Conservation (phyloP, 2,329 filamentous ascomycete genomes). For the Fusarium napiforme region DNA sequence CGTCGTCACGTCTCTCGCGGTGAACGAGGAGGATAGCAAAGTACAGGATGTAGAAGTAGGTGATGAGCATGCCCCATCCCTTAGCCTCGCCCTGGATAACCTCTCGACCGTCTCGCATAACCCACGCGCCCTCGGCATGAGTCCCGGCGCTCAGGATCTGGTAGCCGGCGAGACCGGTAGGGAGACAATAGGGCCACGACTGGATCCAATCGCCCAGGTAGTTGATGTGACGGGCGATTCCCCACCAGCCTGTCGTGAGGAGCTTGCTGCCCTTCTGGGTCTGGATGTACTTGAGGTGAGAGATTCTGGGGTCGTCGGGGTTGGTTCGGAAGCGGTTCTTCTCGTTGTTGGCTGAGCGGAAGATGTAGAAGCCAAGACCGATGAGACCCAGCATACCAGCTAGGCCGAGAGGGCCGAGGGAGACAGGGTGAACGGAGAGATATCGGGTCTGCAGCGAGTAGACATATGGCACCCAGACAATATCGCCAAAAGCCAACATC, state of each 20-base stretch:
- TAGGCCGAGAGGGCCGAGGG: conserved; percentile 77
- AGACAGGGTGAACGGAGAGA: conserved; percentile 81
- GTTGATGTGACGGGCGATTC: conserved; percentile 90
- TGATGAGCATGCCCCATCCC: conserved; percentile 88
- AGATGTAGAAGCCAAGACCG: conserved; percentile 83
- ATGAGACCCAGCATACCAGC: conserved; percentile 74
- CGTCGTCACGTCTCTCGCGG: conserved; percentile 86
- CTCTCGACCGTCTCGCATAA: conserved; percentile 69
- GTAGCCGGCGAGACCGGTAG: conserved; percentile 87
- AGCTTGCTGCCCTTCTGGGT: conserved; percentile 85
- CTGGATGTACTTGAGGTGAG: conserved; percentile 85
- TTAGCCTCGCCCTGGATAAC: conserved; percentile 77
- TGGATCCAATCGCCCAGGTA: conserved; percentile 96
- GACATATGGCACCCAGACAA: conserved; percentile 91
- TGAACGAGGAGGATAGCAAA: conserved; percentile 89
- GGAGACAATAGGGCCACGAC: conserved; percentile 89
- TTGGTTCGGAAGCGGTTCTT: conserved; percentile 95
- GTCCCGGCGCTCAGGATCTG: conserved; percentile 70
- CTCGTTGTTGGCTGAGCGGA: conserved; percentile 92
- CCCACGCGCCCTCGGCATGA: conserved; percentile 62
- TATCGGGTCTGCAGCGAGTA: conserved; percentile 89
- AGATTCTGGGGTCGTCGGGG: conserved; percentile 80
- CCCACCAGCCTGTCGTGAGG: conserved; percentile 93
- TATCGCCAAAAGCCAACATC: conserved; percentile 93
- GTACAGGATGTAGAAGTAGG: conserved; percentile 95